phyloP scores from a whole-genome alignment of 441 rosid genomes.

The Pelargonium fulgidum region DNA sequence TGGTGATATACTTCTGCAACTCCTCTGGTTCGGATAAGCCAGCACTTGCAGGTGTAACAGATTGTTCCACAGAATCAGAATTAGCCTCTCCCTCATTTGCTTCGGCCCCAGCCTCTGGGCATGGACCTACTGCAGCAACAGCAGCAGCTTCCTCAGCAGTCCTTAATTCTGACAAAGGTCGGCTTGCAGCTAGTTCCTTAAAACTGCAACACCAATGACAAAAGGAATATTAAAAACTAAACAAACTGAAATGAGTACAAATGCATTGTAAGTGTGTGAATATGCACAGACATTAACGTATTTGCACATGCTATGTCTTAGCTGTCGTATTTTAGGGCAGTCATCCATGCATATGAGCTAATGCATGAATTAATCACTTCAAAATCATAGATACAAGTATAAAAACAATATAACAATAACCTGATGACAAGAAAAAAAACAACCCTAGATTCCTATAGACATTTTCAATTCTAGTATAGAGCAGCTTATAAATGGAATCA shows the following conservation, averaged over 20 bases:
- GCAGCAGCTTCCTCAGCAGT: slow-evolving; percentile 61
- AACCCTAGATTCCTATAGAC: not conserved
- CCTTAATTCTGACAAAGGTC: slow-evolving; percentile 70
- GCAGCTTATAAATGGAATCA: not conserved
- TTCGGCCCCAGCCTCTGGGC: slow-evolving; percentile 39
- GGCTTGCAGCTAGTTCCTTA: slow-evolving; percentile 72
- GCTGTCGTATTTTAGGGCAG: not conserved
- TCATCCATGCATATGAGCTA: not conserved
- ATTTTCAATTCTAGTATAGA: not conserved
- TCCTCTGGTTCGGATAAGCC: slow-evolving; percentile 79
- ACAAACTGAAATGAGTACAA: slow-evolving; percentile 1
- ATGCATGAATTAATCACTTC: not conserved
- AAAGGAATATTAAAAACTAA: slow-evolving; percentile 5
- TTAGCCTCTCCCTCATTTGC: slow-evolving; percentile 48
- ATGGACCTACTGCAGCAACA: slow-evolving; percentile 24
- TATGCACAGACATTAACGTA: not conserved
- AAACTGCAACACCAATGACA: slow-evolving; percentile 47
- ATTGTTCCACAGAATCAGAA: slow-evolving; percentile 47
- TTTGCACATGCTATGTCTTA: not conserved
- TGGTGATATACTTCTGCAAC: slow-evolving; percentile 75
- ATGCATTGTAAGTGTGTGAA: not conserved
- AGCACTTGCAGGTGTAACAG: slow-evolving; percentile 54
- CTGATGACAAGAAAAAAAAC: not conserved
- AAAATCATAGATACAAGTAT: not conserved
- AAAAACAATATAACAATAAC: not conserved